Base-by-base conservation (phyloP, 1,139 yeast genomes). In the Kodamaea sp. region DNA sequence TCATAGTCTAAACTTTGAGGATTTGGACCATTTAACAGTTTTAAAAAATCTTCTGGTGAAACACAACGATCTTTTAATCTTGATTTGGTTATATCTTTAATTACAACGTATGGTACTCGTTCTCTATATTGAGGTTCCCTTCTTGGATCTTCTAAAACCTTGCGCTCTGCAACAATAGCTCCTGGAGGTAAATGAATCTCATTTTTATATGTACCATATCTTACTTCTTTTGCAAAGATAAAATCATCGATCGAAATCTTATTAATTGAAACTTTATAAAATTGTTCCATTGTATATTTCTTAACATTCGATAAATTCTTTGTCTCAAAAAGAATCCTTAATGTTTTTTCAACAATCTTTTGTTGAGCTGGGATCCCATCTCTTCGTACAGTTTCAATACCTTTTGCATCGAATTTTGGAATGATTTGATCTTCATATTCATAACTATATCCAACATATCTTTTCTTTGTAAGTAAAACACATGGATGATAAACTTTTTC, bases 321-420 rank as follows among this genome's bases (percentile, higher is more conserved):
- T 0, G 90, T 78, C 20, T 83, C 84, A 57, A 92, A 92, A 5
- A 92, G 61, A 1, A 80, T 68, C 31, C 84, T 66, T 7, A 92
- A 61, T 0, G 85, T 65, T 44, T 78, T 77, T 46, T 87, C 95
- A 23, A 87, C 81, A 31, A 92, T 80, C 52, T 84, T 84, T 60
- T 79, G 95, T 49, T 86, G 95, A 0, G 96, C 96, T 0, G 95
- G 95, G 11, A 90, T 84, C 0, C 97, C 97, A 60, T 92, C 98
- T 48, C 98, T 67, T 44, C 98, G 62, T 0, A 92, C 85, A 0
- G 97, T 92, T 58, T 92, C 98, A 11, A 88, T 89, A 1, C 98
- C 98, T 52, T 92, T 92, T 2, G 98, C 97, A 64, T 92, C 97
- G 58, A 92, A 90, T 25, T 63, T 73, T 0, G 96, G 88, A 6